A percentile compares a stretch with the other conserved stretches of the same genome.
These are phyloP conservation scores for Exophiala mesophila DNA, from an alignment of 2,329 filamentous ascomycete genomes.

Conservation along the genomic window DNA sequence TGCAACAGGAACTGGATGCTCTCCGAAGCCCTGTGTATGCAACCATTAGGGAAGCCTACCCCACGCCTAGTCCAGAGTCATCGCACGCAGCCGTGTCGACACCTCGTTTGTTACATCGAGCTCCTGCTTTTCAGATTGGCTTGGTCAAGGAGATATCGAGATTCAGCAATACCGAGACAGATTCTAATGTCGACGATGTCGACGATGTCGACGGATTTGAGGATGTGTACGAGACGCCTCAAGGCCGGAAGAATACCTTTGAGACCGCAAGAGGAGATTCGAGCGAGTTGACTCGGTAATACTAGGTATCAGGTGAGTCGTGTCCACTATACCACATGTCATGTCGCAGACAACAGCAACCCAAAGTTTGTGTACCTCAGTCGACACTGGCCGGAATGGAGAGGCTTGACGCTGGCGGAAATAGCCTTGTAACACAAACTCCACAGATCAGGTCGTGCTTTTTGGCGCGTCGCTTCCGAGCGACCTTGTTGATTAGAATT, in stretches of 20 bases:
- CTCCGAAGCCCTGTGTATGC: conserved; percentile 23
- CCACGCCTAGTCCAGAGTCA: conserved; percentile 21
- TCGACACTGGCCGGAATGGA: too few species aligned
- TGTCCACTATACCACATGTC: too few species aligned
- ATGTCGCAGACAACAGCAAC: too few species aligned
- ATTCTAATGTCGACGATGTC: conserved; percentile 24
- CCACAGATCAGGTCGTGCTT: too few species aligned
- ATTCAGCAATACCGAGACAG: conserved; percentile 22
- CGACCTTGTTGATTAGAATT: too few species aligned
- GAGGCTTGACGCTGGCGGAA: too few species aligned
- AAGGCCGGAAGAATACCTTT: conserved; percentile 22
- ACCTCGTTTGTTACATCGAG: conserved; percentile 14
- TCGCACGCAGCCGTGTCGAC: conserved; percentile 9
- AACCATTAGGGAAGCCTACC: conserved; percentile 22
- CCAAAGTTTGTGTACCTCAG: too few species aligned
- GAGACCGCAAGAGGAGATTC: conserved; percentile 17
- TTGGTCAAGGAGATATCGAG: conserved; percentile 21
- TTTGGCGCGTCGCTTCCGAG: too few species aligned
- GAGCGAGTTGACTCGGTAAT: not conserved
- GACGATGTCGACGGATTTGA: conserved; percentile 19
- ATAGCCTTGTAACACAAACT: too few species aligned
- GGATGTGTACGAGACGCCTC: conserved; percentile 26
- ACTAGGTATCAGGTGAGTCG: conserved; percentile 6
- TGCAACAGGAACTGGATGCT: conserved; percentile 36
- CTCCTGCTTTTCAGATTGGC: conserved; percentile 16